A percentile compares a stretch with the other conserved stretches of the same genome.
These are phyloP conservation scores for Monascus purpureus DNA, from an alignment of 495 filamentous ascomycete genomes.

Conservation along the genomic window DNA sequence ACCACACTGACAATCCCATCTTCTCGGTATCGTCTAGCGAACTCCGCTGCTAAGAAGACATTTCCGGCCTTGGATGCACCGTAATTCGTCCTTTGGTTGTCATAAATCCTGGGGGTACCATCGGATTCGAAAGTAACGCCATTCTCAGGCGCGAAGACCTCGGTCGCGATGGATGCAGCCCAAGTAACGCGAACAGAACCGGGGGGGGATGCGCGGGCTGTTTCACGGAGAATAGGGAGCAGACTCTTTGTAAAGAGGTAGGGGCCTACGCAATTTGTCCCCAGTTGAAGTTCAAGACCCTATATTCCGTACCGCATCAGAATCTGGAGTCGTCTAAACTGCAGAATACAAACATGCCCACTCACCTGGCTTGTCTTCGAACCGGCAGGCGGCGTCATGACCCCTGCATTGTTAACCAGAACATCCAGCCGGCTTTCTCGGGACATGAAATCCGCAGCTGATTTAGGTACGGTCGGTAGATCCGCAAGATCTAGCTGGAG, in stretches of 20 bases:
- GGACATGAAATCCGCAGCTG: constrained; percentile 24
- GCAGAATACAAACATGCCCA: too few relatives aligned
- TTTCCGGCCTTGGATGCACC: constrained; percentile 26
- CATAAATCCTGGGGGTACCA: neutral
- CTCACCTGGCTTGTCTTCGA: too few relatives aligned
- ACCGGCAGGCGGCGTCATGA: constrained; percentile 26
- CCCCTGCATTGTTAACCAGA: constrained; percentile 36
- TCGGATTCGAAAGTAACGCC: constrained; percentile 3
- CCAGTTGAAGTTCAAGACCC: constrained; percentile 32
- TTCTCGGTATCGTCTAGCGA: constrained; percentile 9
- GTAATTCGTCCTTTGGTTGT: constrained; percentile 10
- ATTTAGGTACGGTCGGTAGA: constrained; percentile 26
- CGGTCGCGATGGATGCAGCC: constrained; percentile 16
- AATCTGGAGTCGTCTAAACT: constrained; percentile 5
- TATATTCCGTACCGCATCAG: constrained; percentile 6
- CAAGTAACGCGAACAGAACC: constrained; percentile 26
- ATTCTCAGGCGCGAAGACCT: neutral
- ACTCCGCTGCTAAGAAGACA: constrained; percentile 23
- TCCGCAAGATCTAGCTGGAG: constrained; percentile 32
- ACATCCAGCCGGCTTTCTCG: constrained; percentile 31
- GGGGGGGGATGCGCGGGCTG: constrained; percentile 12
- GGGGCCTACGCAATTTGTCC: constrained; percentile 34
- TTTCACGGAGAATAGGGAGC: constrained; percentile 24
- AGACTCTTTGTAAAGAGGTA: constrained; percentile 34
- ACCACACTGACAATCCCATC: neutral